Percentiles rank a stretch among this genome's conserved stretches.
These are phyloP conservation scores for Pseudophaeomoniella oleicola DNA, from an alignment of 2,329 filamentous ascomycete species.

Conservation along the genomic window DNA sequence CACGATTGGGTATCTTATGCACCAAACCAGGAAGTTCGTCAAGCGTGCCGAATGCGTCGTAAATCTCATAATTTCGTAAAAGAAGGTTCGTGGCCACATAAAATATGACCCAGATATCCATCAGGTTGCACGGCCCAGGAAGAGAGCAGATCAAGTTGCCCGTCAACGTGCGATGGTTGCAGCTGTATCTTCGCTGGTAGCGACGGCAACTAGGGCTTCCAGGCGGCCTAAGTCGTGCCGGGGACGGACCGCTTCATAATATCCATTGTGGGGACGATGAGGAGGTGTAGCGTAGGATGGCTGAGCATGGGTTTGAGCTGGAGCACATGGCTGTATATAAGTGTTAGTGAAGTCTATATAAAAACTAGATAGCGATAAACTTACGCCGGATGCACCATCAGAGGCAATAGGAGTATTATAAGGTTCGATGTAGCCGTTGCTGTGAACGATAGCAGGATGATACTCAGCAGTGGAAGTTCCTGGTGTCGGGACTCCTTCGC, in stretches of 20 bases:
- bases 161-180: constrained; percentile 14
- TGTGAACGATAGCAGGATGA: constrained; percentile 32
- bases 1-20: constrained; percentile 8
- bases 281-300: constrained; percentile 1
- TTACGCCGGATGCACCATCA: constrained; percentile 25
- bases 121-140: no score
- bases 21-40: constrained; percentile 6
- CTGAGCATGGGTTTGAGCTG: constrained; percentile 14
- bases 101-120: not conserved
- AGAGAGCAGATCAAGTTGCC: no score
- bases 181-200: constrained; percentile 30
- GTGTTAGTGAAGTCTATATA: constrained; percentile 3
- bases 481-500: constrained; percentile 32
- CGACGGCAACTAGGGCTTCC: constrained; percentile 35
- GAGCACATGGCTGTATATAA: constrained; percentile 1
- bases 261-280: constrained; percentile 1
- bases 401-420: constrained; percentile 20
- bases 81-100: not conserved
- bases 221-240: constrained; percentile 28
- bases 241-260: constrained; percentile 8
- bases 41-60: constrained; percentile 4
- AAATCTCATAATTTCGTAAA: constrained; percentile 2
- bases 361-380: constrained; percentile 18
- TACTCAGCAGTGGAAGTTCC: constrained; percentile 32
- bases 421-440: constrained; percentile 31